These are phyloP conservation scores for Puccinia coronata DNA, from an alignment of 1,284 basidiomycete species.

Conservation along the genomic window DNA sequence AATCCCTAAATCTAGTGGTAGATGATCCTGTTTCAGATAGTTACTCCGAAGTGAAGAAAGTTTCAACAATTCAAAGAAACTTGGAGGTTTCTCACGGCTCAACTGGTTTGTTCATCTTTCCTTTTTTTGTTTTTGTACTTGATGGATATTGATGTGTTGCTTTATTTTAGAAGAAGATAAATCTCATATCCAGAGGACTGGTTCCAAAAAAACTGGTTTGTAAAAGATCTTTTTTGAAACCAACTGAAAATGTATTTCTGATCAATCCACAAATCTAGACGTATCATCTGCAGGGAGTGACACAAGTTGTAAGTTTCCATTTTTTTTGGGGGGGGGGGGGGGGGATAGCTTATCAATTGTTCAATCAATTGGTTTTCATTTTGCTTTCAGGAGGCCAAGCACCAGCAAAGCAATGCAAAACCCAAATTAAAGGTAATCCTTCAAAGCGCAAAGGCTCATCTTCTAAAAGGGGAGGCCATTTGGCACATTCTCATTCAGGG, in stretches of 20 bases:
- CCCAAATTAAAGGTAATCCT: background rate
- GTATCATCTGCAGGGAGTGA: background rate
- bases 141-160: background rate
- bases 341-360: background rate
- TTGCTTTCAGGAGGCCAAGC: background rate
- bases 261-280: background rate
- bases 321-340: background rate
- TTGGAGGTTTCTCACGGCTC: background rate
- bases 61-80: background rate
- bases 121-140: background rate
- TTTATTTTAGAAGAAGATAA: background rate
- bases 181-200: background rate
- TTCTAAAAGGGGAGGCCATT: background rate
- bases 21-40: constrained; percentile 27
- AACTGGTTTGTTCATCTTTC: constrained; percentile 3
- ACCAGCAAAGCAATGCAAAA: background rate
- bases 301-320: background rate
- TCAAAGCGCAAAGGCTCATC: background rate
- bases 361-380: background rate
- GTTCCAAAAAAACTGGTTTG: background rate
- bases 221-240: background rate
- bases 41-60: constrained; percentile 6
- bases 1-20: constrained; percentile 9
- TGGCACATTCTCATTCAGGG: no score
- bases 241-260: background rate